Percentiles rank a stretch among this genome's conserved stretches.
Evolutionary conservation across 2,329 filamentous ascomycete genomes (phyloP).

Genomic region (Aureobasidium melanogenum): DNA sequence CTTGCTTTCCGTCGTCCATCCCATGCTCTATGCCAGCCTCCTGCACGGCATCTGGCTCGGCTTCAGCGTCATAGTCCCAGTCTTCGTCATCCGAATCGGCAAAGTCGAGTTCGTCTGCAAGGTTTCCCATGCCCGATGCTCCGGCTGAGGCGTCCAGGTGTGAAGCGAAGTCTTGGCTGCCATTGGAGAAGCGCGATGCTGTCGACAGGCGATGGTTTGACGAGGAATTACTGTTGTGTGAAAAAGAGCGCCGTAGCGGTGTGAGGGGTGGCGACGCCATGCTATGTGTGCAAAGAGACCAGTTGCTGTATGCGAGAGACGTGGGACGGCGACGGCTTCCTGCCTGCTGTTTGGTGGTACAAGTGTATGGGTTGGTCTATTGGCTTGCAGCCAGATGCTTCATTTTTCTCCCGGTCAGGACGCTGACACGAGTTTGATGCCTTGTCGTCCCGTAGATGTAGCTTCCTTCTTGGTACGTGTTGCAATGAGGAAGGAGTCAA

Average conservation of each 20-base stretch:
- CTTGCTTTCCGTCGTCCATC: slow-evolving; percentile 19
- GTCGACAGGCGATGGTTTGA: slow-evolving; percentile 28
- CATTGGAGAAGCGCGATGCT: slow-evolving; percentile 23
- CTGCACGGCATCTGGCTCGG: background rate
- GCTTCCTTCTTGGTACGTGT: background rate
- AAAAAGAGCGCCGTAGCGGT: slow-evolving; percentile 35
- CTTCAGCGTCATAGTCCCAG: slow-evolving; percentile 14
- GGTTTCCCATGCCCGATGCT: slow-evolving; percentile 59
- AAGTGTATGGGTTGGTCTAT: background rate
- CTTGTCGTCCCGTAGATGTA: background rate
- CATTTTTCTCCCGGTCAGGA: background rate
- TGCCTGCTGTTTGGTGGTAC: background rate
- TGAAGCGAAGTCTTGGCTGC: slow-evolving; percentile 30
- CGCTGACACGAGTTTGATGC: background rate
- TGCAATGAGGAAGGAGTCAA: background rate
- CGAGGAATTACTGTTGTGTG: slow-evolving; percentile 35
- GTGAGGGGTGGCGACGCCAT: slow-evolving; percentile 35
- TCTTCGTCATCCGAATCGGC: slow-evolving; percentile 43
- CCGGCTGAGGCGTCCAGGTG: slow-evolving; percentile 25
- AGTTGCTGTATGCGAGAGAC: background rate
- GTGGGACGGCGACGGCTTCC: background rate
- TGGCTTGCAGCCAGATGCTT: background rate
- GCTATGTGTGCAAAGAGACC: background rate
- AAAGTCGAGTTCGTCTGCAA: slow-evolving; percentile 74
- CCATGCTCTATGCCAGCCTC: slow-evolving; percentile 7